Base-by-base conservation (phyloP, 352 stramenopile genomes). In the Phytophthora meadii region DNA sequence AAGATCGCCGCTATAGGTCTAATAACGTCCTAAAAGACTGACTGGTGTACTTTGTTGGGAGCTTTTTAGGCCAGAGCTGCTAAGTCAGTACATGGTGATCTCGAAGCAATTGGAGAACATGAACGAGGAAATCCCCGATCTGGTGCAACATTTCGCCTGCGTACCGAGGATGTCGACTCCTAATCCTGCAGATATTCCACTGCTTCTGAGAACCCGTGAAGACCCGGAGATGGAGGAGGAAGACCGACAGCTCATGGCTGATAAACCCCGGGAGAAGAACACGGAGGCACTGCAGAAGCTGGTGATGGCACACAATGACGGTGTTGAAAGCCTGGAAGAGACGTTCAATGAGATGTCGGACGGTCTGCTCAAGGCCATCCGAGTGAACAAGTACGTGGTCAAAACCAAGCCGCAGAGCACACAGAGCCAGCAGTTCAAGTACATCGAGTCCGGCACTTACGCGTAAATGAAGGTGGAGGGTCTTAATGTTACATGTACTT, bases 41-140 rank as follows among this genome's bases (percentile, higher is more conserved):
- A 34, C 27, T 30, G 27, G 27, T 30, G 30, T 34, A 11, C 7
- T 9, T 34, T 34, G 30, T 34, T 34, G 30, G 30, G 8, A 34
- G 12, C 8, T 34, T 11, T 34, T 9, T 53, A 93, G 84, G 84
- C 87, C 87, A 1, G 84, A 94, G 62, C 75, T 93, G 36, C 65
- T 94, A 45, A 91, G 87, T 52, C 85, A 94, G 72, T 94, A 89
- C 66, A 89, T 92, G 80, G 87, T 94, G 37, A 92, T 94, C 54
- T 82, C 87, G 48, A 94, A 94, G 68, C 87, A 94, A 61, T 68
- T 94, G 22, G 87, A 95, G 72, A 95, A 95, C 69, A 95, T 95
- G 79, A 92, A 93, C 65, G 84, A 95, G 24, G 87, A 95, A 52
- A 90, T 95, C 49, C 87, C 87, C 15, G 87, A 95, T 41, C 72